Evolutionary conservation across 768 basidiomycete species (phyloP), one percentile per base, ranked within the genome.

Genomic region (Clitopilus passeckerianus): DNA sequence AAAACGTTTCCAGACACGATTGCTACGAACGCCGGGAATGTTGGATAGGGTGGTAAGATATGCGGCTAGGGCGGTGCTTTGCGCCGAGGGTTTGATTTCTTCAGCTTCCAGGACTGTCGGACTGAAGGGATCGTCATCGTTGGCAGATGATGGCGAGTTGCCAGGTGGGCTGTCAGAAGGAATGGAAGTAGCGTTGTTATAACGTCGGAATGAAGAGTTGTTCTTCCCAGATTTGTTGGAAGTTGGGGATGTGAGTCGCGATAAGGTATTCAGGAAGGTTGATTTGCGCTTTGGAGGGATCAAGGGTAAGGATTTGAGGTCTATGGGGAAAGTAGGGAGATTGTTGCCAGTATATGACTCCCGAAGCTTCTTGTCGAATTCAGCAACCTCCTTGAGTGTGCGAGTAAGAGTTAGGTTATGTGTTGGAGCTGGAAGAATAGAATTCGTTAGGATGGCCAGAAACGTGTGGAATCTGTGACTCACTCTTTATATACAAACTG

Each of bases 401-500:
- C 93, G 86, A 7, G 87, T 90, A 52, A 95, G 85, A 41, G 93
- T 95, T 54, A 94, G 80, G 76, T 93, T 91, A 74, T 94, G 91
- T 22, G 90, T 95, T 27, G 93, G 89, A 20, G 93, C 93, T 92
- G 75, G 34, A 55, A 43, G 66, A 61, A 59, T 66, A 10, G 27
- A 12, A 34, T 33, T 55, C 15, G 52, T 44, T 27, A 54, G 15
- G 30, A 55, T 35, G 10, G 46, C 34, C 53, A 56, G 37, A 18
- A 58, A 63, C 58, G 65, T 67, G 60, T 59, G 60, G 68, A 64
- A 67, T 66, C 63, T 34, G 58, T 54, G 54, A 84, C 90, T 79
- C 73, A 93, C 92, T 94, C 82, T 93, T 94, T 75, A 94, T 85
- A 79, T 94, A 94, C 68, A 94, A 81, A 69, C 83, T 87, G 77